Percentiles rank a stretch among this genome's conserved stretches.
Evolutionary conservation across 139 green algal genomes (phyloP).

Genomic region (Chlorella sp.): DNA sequence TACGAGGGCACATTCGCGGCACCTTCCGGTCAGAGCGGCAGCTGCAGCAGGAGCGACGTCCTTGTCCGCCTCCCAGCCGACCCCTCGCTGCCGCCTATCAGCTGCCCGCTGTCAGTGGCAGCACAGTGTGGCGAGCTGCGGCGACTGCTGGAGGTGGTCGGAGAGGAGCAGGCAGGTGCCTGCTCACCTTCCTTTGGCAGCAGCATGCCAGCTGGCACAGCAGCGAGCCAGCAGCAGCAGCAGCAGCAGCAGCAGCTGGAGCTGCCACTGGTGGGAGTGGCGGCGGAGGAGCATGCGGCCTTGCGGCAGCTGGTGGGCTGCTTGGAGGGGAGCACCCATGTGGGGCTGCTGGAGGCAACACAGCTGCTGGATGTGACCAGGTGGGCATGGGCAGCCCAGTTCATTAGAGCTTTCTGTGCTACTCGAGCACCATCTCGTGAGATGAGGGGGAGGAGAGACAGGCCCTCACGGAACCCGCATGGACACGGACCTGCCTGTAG

Average conservation of each 20-base stretch:
- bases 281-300: constrained; percentile 8
- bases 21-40: too few relatives aligned
- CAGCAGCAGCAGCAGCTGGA: background rate
- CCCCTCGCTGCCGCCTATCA: background rate
- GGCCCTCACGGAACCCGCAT: background rate
- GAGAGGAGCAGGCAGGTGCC: background rate
- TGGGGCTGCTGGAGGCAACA: constrained; percentile 5
- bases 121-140: background rate
- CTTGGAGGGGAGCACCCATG: constrained; percentile 12
- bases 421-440: too few relatives aligned
- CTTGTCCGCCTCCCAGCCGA: background rate
- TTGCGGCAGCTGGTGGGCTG: constrained; percentile 18
- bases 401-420: too few relatives aligned
- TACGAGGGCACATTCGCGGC: too few relatives aligned
- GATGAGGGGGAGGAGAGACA: background rate
- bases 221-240: too few relatives aligned
- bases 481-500: too few relatives aligned
- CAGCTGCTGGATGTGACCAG: constrained; percentile 3
- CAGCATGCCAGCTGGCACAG: too few relatives aligned
- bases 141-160: background rate
- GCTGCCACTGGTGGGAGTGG: background rate
- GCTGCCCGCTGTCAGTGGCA: background rate
- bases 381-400: too few relatives aligned
- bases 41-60: background rate
- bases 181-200: too few relatives aligned